A percentile compares a stretch with the other conserved stretches of the same genome.
Conservation (phyloP, 345 rosid species). For the Eucalyptus camaldulensis region DNA sequence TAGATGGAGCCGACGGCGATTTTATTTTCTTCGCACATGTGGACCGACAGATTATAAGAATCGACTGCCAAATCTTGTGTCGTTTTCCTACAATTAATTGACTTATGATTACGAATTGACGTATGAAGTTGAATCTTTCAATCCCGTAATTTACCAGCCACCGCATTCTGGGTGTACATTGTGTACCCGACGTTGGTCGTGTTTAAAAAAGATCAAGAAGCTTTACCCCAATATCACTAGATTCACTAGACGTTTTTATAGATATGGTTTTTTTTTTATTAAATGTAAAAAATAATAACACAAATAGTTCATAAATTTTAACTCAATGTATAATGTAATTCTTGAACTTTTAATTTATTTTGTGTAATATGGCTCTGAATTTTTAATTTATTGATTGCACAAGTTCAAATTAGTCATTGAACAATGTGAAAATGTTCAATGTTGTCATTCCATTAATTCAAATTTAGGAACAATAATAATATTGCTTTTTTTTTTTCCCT, state of each 20-base stretch:
- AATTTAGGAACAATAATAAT: no score
- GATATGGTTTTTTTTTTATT: no score
- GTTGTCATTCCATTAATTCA: no score
- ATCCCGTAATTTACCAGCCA: not conserved
- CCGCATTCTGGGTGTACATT: not conserved
- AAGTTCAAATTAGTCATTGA: accelerated
- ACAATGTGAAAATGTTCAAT: no score
- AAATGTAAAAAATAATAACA: no score
- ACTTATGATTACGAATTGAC: not conserved
- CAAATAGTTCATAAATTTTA: accelerated
- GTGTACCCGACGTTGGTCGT: not conserved
- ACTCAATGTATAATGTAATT: no score
- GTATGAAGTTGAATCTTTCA: not conserved
- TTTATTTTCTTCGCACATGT: not conserved
- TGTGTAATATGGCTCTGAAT: no score
- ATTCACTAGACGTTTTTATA: no score
- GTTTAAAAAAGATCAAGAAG: not conserved
- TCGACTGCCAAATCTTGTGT: not conserved
- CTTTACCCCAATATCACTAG: not conserved
- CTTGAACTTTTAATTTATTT: no score
- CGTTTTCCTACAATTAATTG: not conserved
- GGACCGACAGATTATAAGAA: not conserved
- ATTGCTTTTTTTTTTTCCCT: no score
- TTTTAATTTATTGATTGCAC: no score
- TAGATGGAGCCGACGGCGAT: not conserved